Evolutionary conservation across 2,329 filamentous ascomycete genomes (phyloP), one percentile per base, ranked within the genome.

Genomic region (Phoma sp.): DNA sequence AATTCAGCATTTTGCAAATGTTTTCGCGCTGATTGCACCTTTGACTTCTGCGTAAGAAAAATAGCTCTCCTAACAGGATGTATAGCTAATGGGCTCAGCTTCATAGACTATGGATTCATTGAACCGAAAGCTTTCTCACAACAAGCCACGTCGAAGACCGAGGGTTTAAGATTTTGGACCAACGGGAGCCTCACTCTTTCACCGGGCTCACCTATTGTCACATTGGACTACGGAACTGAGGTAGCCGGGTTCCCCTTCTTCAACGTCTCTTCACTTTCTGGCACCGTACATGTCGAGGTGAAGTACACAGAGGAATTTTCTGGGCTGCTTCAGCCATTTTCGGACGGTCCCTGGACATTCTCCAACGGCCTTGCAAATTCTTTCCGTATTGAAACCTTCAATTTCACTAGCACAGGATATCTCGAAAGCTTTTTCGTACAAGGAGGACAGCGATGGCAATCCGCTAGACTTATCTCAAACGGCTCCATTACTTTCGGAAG

Each of bases 381-480:
- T 1, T 78, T 75, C 49, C 70, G 77, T 2, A 62, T 71, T 3
- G 75, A 78, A 49, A 77, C 75, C 0, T 74, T 78, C 53, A 69
- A 76, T 9, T 33, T 78, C n/a, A 74, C 70, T 0, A 38, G 52
- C 0, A 8, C 46, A 1, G 75, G 76, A 2, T 47, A 55, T 2
- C 22, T 70, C 0, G 50, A 71, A 7, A 73, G 69, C 1, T 74
- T 66, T 18, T 70, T 79, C 33, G 50, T 78, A 0, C 77, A 79
- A 58, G 77, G 76, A 4, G 75, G 74, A 0, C 75, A 77, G 56
- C 60, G 73, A 57, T 79, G 76, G 76, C 68, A 78, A 52, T 70
- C 73, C 0, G 60, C 78, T 23, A 64, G 65, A 2, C 61, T 79
- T 0, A 59, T 79, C 14, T 75, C 71, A 0, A 65, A 74, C 22